Base-by-base conservation (phyloP, 805 yeast species). In the Candida methanosorbosa region DNA sequence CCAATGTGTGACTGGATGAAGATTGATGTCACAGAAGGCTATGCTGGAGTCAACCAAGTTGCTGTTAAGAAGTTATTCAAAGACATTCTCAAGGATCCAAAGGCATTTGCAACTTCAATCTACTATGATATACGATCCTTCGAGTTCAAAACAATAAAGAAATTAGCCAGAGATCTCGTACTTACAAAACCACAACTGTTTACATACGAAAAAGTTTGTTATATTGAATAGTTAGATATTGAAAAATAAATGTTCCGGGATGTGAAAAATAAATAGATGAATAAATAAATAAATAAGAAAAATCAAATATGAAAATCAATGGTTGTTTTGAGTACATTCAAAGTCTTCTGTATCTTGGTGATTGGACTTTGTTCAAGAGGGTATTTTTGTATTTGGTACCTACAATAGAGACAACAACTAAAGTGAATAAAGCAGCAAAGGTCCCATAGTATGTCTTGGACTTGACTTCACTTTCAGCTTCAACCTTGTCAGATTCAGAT, bases 1-100 rank as follows among this genome's bases (percentile, higher is more conserved):
- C 44, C 49, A 14, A 48, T 51, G 0, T 50, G 50, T 21, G 52
- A 59, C 31, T 78, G 83, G 81, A 47, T 54, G 12, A 50, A 59
- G 33, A 36, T 71, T 18, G 61, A 56, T 4, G 44, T 60, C 0
- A 50, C 69, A 16, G 40, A 57, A 9, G 70, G 66, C 2, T 72
- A 59, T 40, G 42, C 50, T 4, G 69, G 75, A 5, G 16, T 74
- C n/a, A 56, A 65, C 39, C 37, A 46, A 3, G 36, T 43, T 4
- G 16, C 9, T 2, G 11, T 36, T 1, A 14, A 32, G 6, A 7
- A 18, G 2, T n/a, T 29, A 5, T 14, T 30, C 2, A 22, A 38
- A 18, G 32, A 34, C 5, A 11, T 37, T 6, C n/a, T 19, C 1
- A 30, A 32, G 7, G 31, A 39, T 25, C 56, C 52, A 3, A 13